phyloP scores from a whole-genome alignment of 2,329 filamentous ascomycete genomes.

The Penicillium sp. region DNA sequence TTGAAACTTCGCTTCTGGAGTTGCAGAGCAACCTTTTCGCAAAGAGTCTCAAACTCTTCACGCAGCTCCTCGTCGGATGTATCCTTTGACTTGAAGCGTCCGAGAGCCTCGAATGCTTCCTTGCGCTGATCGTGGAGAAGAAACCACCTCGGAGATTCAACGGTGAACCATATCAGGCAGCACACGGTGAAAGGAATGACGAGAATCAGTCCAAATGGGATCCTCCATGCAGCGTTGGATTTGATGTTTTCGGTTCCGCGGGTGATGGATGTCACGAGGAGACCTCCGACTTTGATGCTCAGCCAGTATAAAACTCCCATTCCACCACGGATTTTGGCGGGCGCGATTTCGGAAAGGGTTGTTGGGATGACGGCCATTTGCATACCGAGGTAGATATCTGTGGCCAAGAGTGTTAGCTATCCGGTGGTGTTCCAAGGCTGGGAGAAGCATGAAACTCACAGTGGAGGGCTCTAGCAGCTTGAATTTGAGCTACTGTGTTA shows the following conservation, averaged over 20 bases:
- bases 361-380: conserved; percentile 42
- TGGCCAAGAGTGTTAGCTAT: background rate
- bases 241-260: conserved; percentile 18
- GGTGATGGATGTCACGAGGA: conserved; percentile 21
- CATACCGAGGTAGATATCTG: conserved; percentile 39
- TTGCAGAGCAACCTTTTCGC: conserved; percentile 5
- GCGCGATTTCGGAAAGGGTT: conserved; percentile 27
- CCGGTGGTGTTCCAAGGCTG: background rate
- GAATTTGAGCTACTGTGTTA: conserved; percentile 8
- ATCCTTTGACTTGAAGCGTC: conserved; percentile 3
- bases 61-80: conserved; percentile 6
- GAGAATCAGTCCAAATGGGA: conserved; percentile 23
- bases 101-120: conserved; percentile 27
- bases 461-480: conserved; percentile 9
- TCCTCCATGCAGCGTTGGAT: conserved; percentile 33
- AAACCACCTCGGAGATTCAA: conserved; percentile 33
- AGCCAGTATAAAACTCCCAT: conserved; percentile 18
- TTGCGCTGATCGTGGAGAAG: conserved; percentile 26
- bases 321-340: conserved; percentile 14
- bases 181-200: conserved; percentile 22
- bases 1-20: conserved; percentile 9
- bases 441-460: background rate
- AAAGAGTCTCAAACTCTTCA: conserved; percentile 2
- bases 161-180: conserved; percentile 28
- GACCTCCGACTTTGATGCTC: conserved; percentile 20